Evolutionary conservation across 2,329 filamentous ascomycete species (phyloP), one percentile per base, ranked within the genome.

Genomic region (Coniochaeta sp.): DNA sequence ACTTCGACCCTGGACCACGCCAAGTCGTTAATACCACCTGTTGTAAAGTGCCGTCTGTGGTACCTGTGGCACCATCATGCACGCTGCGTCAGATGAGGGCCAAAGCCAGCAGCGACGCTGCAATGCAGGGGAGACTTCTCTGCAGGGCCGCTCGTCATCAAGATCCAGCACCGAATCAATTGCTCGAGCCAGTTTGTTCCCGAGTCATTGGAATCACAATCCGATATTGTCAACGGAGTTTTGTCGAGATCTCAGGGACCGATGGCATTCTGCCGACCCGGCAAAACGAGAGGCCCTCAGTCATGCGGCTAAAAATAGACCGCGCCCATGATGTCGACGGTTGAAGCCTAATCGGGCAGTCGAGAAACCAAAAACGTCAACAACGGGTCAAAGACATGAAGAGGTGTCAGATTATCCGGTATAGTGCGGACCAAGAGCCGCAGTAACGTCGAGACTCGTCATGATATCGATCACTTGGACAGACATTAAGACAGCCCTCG

Each of bases 241-340:
- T n/a, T 17, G 47, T 50, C 28, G 33, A 58, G 40, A 34, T 58
- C 38, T 47, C 33, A 43, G 28, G 17, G 19, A 17, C 22, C n/a
- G 33, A 34, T 38, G 26, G 58, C 43, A 65, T 67, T 64, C 63
- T 64, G 59, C 65, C 64, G 62, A 60, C 26, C 33, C 62, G 63
- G 63, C 55, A 64, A 67, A 62, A 61, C 40, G 40, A 38, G 8
- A 38, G 17, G 9, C 26, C 50, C 50, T n/a, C n/a, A n/a, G 50
- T 36, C 14, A 5, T 31, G 36, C 43, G 33, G 34, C 60, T 57
- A 63, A 63, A 65, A 64, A 64, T 65, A 64, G 60, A 43, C 24
- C 11, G 43, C 19, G 12, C 4, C 43, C 43, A 24, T 47, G 19
- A 47, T 24, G 40, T 47, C 43, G 9, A 47, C n/a, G 3, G 8